Conservation (phyloP, 495 filamentous ascomycete species). For the Penicillium cataractarum region DNA sequence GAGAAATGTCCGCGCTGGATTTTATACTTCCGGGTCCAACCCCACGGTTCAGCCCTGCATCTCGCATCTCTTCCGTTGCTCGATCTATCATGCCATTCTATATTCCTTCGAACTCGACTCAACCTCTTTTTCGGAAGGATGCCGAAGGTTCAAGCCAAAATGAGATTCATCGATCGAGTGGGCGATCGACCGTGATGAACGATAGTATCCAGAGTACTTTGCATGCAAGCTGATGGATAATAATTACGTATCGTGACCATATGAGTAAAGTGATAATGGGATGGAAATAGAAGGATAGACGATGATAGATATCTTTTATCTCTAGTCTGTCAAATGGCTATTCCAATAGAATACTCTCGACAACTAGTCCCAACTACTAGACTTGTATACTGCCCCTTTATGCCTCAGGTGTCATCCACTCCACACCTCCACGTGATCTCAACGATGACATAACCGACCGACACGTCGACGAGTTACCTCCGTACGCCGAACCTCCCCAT, state of each 20-base stretch:
- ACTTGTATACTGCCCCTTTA: background rate
- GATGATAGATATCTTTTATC: too few relatives aligned
- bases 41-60: background rate
- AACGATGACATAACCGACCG: conserved; percentile 30
- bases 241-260: background rate
- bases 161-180: background rate
- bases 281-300: too few relatives aligned
- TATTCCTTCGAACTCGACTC: background rate
- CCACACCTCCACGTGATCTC: background rate
- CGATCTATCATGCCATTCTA: background rate
- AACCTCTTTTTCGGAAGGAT: background rate
- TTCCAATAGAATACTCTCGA: too few relatives aligned
- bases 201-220: background rate
- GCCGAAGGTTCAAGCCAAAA: background rate
- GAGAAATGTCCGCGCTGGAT: background rate
- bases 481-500: background rate
- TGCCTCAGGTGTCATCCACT: conserved; percentile 4
- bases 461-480: conserved; percentile 17
- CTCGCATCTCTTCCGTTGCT: background rate
- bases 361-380: too few relatives aligned
- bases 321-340: too few relatives aligned
- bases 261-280: too few relatives aligned
- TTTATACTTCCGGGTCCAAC: background rate
- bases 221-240: background rate
- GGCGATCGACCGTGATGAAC: background rate